Evolutionary conservation across 768 basidiomycete genomes (phyloP).

Genomic region (Collybia nuda): DNA sequence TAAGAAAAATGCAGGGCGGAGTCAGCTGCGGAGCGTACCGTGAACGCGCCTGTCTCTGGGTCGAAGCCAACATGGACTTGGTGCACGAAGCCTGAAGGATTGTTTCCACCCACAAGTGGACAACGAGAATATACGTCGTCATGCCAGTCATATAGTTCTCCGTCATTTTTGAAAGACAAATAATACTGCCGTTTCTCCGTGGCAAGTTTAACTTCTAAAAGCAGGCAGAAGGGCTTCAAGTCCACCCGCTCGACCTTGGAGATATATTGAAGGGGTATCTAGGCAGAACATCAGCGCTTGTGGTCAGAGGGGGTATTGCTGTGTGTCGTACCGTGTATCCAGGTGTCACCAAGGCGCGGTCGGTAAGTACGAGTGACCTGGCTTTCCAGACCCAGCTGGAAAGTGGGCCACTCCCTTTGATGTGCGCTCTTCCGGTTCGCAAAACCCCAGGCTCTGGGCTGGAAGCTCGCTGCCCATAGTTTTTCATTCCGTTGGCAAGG

Average conservation of each 20-base stretch:
- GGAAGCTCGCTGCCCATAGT: neutral
- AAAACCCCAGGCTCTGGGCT: conserved; percentile 6
- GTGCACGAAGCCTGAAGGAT: conserved; percentile 38
- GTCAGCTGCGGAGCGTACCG: conserved; percentile 18
- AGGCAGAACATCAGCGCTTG: no score
- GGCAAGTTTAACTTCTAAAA: conserved; percentile 18
- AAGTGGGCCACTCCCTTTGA: conserved; percentile 14
- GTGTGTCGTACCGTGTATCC: conserved; percentile 14
- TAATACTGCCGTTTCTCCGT: conserved; percentile 29
- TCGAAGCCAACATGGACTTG: conserved; percentile 38
- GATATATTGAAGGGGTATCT: conserved; percentile 32
- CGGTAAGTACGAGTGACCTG: conserved; percentile 18
- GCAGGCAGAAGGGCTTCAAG: conserved; percentile 33
- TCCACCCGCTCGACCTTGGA: conserved; percentile 39
- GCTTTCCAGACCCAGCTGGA: conserved; percentile 17
- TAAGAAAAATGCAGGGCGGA: neutral
- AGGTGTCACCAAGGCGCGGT: conserved; percentile 14
- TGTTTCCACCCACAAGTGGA: conserved; percentile 29
- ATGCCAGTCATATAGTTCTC: conserved; percentile 45
- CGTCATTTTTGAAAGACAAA: conserved; percentile 36
- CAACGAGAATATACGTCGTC: conserved; percentile 43
- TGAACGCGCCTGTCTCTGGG: conserved; percentile 25
- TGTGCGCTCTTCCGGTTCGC: conserved; percentile 13
- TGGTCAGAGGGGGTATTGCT: neutral
- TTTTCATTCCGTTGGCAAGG: conserved; percentile 2